These are phyloP conservation scores for Boletus huronensis DNA, from an alignment of 768 basidiomycete genomes.

Conservation along the genomic window DNA sequence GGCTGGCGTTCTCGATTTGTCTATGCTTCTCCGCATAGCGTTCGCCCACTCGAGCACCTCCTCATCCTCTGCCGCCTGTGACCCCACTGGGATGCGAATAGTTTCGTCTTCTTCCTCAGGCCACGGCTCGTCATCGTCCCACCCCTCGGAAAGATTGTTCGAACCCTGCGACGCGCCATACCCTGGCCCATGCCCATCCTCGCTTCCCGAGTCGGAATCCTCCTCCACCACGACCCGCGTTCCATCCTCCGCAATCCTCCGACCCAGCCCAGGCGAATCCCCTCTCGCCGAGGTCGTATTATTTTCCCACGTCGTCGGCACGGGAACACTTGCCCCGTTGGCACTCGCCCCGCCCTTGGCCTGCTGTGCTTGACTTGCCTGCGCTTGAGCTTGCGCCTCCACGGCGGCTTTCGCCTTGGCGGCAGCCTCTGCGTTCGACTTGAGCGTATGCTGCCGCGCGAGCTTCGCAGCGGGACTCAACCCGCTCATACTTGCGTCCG, in stretches of 20 bases:
- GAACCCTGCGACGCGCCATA: conserved; percentile 35
- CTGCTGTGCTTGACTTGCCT: conserved; percentile 22
- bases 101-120: conserved; percentile 71
- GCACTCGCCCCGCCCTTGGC: conserved; percentile 18
- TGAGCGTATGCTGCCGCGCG: conserved; percentile 87
- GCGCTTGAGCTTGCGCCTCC: conserved; percentile 25
- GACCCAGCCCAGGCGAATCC: conserved; percentile 42
- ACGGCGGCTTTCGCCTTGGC: conserved; percentile 37
- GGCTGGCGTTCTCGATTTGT: conserved; percentile 60
- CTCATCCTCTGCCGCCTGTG: conserved; percentile 40
- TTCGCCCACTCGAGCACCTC: conserved; percentile 78
- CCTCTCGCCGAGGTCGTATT: conserved; percentile 64
- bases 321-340: conserved; percentile 36
- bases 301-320: conserved; percentile 74
- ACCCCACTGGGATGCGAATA: conserved; percentile 42
- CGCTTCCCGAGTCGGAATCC: conserved; percentile 59
- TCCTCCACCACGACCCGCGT: conserved; percentile 64
- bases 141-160: conserved; percentile 55
- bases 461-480: conserved; percentile 88
- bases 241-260: conserved; percentile 61
- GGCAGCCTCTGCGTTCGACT: conserved; percentile 61
- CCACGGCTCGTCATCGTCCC: conserved; percentile 82
- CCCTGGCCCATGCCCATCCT: conserved; percentile 43
- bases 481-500: conserved; percentile 57
- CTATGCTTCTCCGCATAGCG: conserved; percentile 66